A percentile compares a stretch with the other conserved stretches of the same genome.
Conservation (phyloP, 495 filamentous ascomycete genomes). For the Daldinia vernicosa region DNA sequence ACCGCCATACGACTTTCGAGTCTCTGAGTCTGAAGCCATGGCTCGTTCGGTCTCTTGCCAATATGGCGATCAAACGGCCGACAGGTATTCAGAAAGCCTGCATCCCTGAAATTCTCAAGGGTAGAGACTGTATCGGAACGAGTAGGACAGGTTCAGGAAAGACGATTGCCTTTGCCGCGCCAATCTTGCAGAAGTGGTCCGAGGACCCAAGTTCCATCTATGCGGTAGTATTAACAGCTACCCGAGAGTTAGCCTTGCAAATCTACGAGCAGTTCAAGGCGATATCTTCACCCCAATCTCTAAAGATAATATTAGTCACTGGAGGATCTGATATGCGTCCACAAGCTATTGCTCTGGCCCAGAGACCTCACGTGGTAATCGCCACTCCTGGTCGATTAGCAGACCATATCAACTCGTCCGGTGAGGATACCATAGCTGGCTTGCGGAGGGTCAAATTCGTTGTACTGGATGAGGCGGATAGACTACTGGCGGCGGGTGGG, state of each 20-base stretch:
- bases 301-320: constrained; percentile 86
- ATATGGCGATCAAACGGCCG: constrained; percentile 88
- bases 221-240: constrained; percentile 88
- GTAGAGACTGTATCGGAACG: constrained; percentile 91
- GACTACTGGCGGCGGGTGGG: constrained; percentile 75
- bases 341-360: constrained; percentile 83
- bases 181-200: constrained; percentile 92
- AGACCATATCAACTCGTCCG: constrained; percentile 90
- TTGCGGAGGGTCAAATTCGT: constrained; percentile 81
- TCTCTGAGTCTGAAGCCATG: constrained; percentile 81
- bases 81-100: constrained; percentile 92
- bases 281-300: constrained; percentile 81
- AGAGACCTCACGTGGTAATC: constrained; percentile 89
- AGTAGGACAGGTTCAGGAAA: constrained; percentile 98
- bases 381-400: constrained; percentile 94
- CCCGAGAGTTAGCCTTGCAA: constrained; percentile 91
- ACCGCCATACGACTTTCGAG: constrained; percentile 73
- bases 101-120: constrained; percentile 89
- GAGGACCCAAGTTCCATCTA: constrained; percentile 91
- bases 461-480: constrained; percentile 95
- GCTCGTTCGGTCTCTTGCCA: constrained; percentile 83
- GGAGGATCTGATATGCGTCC: constrained; percentile 91
- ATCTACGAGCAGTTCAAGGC: constrained; percentile 96
- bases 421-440: constrained; percentile 85
- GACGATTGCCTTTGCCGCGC: constrained; percentile 94